A percentile compares a stretch with the other conserved stretches of the same genome.
These are phyloP conservation scores for Aspergillus ruber DNA, from an alignment of 2,329 filamentous ascomycete species.

Conservation along the genomic window DNA sequence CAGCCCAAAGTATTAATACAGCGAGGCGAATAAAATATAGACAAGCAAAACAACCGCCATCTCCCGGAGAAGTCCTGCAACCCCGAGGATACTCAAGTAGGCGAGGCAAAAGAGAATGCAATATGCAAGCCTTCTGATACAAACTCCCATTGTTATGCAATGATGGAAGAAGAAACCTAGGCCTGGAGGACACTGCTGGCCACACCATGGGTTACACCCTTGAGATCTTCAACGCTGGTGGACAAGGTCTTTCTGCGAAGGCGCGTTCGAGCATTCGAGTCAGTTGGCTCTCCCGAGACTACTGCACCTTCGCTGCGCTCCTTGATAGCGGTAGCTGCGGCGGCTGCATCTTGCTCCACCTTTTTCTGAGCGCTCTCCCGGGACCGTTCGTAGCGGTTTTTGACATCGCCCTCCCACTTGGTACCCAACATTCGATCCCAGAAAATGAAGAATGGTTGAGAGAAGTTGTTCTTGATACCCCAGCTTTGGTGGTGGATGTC, in stretches of 20 bases:
- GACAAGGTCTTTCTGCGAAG: conserved; percentile 32
- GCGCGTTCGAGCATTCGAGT: conserved; percentile 22
- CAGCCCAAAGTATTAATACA: conserved; percentile 29
- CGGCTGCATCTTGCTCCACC: conserved; percentile 42
- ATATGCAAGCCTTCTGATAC: not conserved
- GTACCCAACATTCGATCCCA: conserved; percentile 83
- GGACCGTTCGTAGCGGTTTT: conserved; percentile 52
- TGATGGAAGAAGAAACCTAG: conserved; percentile 4
- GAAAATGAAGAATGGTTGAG: conserved; percentile 68
- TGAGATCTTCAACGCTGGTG: conserved; percentile 23
- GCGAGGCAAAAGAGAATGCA: conserved; percentile 1
- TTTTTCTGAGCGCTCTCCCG: conserved; percentile 52
- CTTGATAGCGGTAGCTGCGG: conserved; percentile 15
- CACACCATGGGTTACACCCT: conserved; percentile 31
- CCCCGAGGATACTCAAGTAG: conserved; percentile 13
- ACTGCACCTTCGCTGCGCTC: conserved; percentile 16
- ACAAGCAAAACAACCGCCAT: conserved; percentile 12
- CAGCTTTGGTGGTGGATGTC: conserved; percentile 98
- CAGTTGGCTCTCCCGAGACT: conserved; percentile 20
- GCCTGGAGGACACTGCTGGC: conserved; percentile 36
- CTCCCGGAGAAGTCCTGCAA: conserved; percentile 27
- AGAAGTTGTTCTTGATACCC: conserved; percentile 73
- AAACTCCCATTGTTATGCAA: not conserved
- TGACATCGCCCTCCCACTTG: conserved; percentile 67
- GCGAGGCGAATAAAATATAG: conserved; percentile 14